phyloP scores from a whole-genome alignment of 1,139 yeast genomes.

The Yamadazyma aaseri region DNA sequence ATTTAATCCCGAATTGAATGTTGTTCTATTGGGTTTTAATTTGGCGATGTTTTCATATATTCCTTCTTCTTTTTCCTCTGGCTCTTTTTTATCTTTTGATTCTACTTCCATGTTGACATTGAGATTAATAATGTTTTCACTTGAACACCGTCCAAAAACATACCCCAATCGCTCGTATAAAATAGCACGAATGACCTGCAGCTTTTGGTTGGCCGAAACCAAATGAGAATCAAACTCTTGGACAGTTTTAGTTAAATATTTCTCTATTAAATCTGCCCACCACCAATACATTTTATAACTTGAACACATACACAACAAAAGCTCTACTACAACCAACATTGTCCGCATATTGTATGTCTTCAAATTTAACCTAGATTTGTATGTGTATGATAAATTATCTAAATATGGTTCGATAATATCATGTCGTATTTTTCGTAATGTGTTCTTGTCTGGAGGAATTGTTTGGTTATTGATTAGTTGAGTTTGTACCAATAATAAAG shows the following conservation, averaged over 20 bases:
- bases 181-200: slow-evolving; percentile 43
- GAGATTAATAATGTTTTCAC: slow-evolving; percentile 5
- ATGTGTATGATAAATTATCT: slow-evolving; percentile 56
- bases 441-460: slow-evolving; percentile 42
- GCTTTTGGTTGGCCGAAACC: slow-evolving; percentile 28
- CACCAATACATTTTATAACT: slow-evolving; percentile 43
- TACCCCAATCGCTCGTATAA: slow-evolving; percentile 43
- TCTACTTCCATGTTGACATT: too few species aligned
- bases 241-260: slow-evolving; percentile 40
- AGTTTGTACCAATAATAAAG: slow-evolving; percentile 68
- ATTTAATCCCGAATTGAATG: slow-evolving; percentile 31
- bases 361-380: slow-evolving; percentile 58
- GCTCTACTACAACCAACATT: slow-evolving; percentile 41
- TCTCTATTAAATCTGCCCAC: slow-evolving; percentile 50
- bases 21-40: slow-evolving; percentile 13
- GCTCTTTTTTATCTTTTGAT: slow-evolving; percentile 18
- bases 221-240: slow-evolving; percentile 40
- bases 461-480: slow-evolving; percentile 21
- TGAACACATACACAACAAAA: slow-evolving; percentile 51
- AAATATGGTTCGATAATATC: slow-evolving; percentile 63
- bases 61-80: slow-evolving; percentile 11
- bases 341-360: slow-evolving; percentile 60
- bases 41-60: slow-evolving; percentile 12
- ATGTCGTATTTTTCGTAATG: slow-evolving; percentile 59
- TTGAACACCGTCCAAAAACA: slow-evolving; percentile 29